Evolutionary conservation across 176 grass and related monocot species (phyloP).

Genomic region (Musa itinerans): DNA sequence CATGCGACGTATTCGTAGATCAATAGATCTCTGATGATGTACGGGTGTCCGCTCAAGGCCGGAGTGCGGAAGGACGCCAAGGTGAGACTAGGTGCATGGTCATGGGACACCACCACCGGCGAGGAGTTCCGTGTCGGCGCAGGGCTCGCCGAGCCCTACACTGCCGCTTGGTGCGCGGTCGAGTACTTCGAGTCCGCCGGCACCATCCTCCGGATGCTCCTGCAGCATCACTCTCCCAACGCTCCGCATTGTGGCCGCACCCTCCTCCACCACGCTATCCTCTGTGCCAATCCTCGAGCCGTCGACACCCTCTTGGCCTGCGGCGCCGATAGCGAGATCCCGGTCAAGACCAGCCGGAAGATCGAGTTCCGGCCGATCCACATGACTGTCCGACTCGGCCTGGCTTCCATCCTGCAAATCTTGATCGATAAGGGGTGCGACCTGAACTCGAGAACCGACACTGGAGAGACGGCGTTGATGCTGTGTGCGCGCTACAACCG

Average conservation of each 20-base stretch:
- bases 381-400: slow-evolving; percentile 55
- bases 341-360: slow-evolving; percentile 46
- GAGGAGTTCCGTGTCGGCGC: slow-evolving; percentile 93
- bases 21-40: not conserved
- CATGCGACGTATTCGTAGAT: not conserved
- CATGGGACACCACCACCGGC: slow-evolving; percentile 74
- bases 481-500: slow-evolving; percentile 38
- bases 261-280: slow-evolving; percentile 89
- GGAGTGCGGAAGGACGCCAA: slow-evolving; percentile 60
- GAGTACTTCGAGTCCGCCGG: slow-evolving; percentile 84
- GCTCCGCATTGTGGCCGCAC: slow-evolving; percentile 41
- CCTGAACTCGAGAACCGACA: slow-evolving; percentile 48
- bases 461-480: slow-evolving; percentile 45
- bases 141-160: slow-evolving; percentile 73
- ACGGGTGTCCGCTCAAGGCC: slow-evolving; percentile 31
- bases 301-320: slow-evolving; percentile 48
- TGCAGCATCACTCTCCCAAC: slow-evolving; percentile 34
- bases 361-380: slow-evolving; percentile 51
- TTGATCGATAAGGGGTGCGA: slow-evolving; percentile 48
- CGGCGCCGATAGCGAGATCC: slow-evolving; percentile 43
- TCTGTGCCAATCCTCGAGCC: slow-evolving; percentile 56
- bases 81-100: slow-evolving; percentile 80
- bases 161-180: slow-evolving; percentile 76
- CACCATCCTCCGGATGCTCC: slow-evolving; percentile 56
- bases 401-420: slow-evolving; percentile 42